Evolutionary conservation across 1,284 basidiomycete genomes (phyloP), one percentile per base, ranked within the genome.

Genomic region (Singerocomus inundabilis): DNA sequence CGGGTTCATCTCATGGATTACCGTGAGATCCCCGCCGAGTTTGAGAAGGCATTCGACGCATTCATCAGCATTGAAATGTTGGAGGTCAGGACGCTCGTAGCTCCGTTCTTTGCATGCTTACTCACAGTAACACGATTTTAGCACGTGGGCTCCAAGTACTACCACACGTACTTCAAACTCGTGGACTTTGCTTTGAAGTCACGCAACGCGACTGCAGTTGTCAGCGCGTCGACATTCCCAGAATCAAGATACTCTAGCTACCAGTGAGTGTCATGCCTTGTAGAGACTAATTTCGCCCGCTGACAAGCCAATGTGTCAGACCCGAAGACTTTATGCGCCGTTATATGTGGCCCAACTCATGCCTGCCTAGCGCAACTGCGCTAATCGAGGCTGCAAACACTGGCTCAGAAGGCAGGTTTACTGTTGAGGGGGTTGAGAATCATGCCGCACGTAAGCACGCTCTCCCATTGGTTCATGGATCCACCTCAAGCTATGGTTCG

Each of bases 341-440:
- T 58, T 95, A 91, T 72, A 88, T 94, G 82, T 95, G 93, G 88
- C 92, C 93, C 4, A 93, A 94, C 58, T 91, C 89, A 1, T 91
- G 88, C 67, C 72, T 93, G 25, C 92, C 92, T 1, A 90, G 87
- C 46, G 86, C 92, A 15, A 90, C 88, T 2, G 77, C 80, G 7
- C 72, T 90, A 38, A 81, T 88, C 50, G 80, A 82, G 46, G 82
- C 80, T 35, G 84, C 84, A 8, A 77, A 86, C 41, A 64, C 74
- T 1, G 85, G 80, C 11, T 81, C 87, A 18, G 75, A 84, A 54
- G 84, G 85, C 29, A 77, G 81, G 48, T 87, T 95, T 66, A 84
- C 88, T n/a, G 77, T 94, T 16, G 88, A 94, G 54, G 80, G 80
- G n/a, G 83, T 93, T 29, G 88, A 91, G 66, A 92, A 92, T 67